Evolutionary conservation across 2,329 filamentous ascomycete species (phyloP), one percentile per base, ranked within the genome.

Genomic region (Cyclaneusma minus): DNA sequence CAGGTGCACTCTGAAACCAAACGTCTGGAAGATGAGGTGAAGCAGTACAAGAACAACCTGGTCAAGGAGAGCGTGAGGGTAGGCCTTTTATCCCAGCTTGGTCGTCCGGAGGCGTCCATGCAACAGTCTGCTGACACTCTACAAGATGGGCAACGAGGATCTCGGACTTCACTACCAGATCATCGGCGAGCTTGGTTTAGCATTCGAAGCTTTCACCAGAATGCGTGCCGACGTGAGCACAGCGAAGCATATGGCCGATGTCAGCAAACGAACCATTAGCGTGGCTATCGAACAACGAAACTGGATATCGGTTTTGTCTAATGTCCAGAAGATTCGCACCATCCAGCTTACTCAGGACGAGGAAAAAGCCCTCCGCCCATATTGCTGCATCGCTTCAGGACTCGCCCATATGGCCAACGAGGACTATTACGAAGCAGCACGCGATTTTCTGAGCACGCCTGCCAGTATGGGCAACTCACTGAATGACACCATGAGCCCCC

Each of bases 51-150:
- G 54, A 93, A 94, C 47, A 98, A 95, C 43, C 56, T 95, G 22
- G 84, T 98, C 42, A 93, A 94, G 49, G 89, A 98, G 55, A 94
- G 84, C 55, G 93, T 95, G 43, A 58, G 85, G 39, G 84, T 91
- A 60, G 30, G 65, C 21, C 12, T 10, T n/a, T 6, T 14, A 6
- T n/a, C 7, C 10, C 13, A 21, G 9, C 3, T 23, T 33, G 29
- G 6, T 11, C 4, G 5, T 19, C 22, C 18, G 14, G 9, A 12
- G n/a, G 3, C 15, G n/a, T 9, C 16, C 25, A 19, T 19, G 14
- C 28, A 16, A 19, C 12, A 15, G 12, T 13, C 12, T 25, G 20
- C 16, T 25, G 13, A 27, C 16, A 13, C 16, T 19, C 16, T 5
- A 13, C 19, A 21, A 92, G 81, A 94, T 95, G 73, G 87, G 83